These are phyloP conservation scores for Talaromyces nanjingensis DNA, from an alignment of 495 filamentous ascomycete species.

Conservation along the genomic window DNA sequence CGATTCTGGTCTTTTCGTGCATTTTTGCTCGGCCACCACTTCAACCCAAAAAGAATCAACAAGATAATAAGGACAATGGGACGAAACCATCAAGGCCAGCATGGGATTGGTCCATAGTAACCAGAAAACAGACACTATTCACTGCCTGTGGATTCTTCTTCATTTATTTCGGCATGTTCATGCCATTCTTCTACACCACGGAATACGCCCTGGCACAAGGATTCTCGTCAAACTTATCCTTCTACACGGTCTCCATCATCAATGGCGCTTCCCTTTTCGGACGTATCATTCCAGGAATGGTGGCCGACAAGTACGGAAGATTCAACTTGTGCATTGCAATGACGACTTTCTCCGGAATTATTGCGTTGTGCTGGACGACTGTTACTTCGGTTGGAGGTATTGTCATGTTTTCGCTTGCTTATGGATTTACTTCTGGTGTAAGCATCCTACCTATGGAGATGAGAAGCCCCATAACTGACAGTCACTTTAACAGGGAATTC, in stretches of 20 bases:
- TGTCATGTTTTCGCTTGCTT: constrained; percentile 28
- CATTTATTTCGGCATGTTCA: constrained; percentile 41
- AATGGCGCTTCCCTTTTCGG: constrained; percentile 39
- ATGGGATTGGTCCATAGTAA: constrained; percentile 6
- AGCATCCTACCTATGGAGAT: constrained; percentile 9
- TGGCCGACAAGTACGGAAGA: constrained; percentile 62
- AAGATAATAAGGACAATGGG: neutral
- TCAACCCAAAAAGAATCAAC: constrained; percentile 17
- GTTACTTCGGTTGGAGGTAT: constrained; percentile 26
- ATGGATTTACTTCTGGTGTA: constrained; percentile 36
- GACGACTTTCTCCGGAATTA: constrained; percentile 45
- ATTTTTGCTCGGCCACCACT: constrained; percentile 27
- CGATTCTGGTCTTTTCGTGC: constrained; percentile 48
- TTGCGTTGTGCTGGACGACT: constrained; percentile 33
- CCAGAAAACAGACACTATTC: constrained; percentile 25
- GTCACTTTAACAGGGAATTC: constrained; percentile 22
- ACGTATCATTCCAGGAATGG: constrained; percentile 40
- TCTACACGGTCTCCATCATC: constrained; percentile 41
- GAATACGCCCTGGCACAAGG: constrained; percentile 27
- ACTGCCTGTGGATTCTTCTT: constrained; percentile 42
- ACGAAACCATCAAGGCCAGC: neutral
- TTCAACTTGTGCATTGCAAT: constrained; percentile 65
- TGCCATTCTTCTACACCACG: constrained; percentile 38
- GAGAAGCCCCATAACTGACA: neutral
- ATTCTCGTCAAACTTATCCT: constrained; percentile 27